phyloP scores from a whole-genome alignment of 1,139 yeast genomes.

The Blastobotrys apis region DNA sequence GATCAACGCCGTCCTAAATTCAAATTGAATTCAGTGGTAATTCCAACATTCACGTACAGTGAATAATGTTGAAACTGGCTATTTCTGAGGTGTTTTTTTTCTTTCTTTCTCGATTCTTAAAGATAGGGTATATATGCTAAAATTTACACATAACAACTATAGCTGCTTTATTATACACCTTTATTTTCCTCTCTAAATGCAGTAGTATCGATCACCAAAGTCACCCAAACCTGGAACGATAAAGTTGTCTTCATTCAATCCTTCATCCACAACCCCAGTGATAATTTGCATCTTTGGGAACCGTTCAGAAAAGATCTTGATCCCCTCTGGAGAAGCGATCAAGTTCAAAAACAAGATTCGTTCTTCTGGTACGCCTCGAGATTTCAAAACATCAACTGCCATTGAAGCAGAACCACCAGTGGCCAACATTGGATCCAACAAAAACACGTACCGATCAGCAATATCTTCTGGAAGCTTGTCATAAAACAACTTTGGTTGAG shows the following conservation, averaged over 20 bases:
- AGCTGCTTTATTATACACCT: no score
- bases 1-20: no score
- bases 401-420: conserved; percentile 97
- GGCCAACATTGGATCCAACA: conserved; percentile 95
- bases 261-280: conserved; percentile 89
- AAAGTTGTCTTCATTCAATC: conserved; percentile 76
- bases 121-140: no score
- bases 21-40: no score
- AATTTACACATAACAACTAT: no score
- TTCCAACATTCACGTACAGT: no score
- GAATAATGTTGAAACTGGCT: no score
- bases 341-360: conserved; percentile 84
- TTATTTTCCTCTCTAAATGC: no score
- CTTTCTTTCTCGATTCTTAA: no score
- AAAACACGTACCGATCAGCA: conserved; percentile 76
- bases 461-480: conserved; percentile 93
- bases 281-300: conserved; percentile 84
- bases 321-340: conserved; percentile 93
- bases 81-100: no score
- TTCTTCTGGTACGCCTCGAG: conserved; percentile 82
- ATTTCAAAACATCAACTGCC: conserved; percentile 88
- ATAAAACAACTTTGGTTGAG: conserved; percentile 55
- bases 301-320: conserved; percentile 65
- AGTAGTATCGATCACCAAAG: conserved; percentile 95
- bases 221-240: conserved; percentile 96